These are phyloP conservation scores for Pestalotiopsis sp. DNA, from an alignment of 2,329 filamentous ascomycete species.

Conservation along the genomic window DNA sequence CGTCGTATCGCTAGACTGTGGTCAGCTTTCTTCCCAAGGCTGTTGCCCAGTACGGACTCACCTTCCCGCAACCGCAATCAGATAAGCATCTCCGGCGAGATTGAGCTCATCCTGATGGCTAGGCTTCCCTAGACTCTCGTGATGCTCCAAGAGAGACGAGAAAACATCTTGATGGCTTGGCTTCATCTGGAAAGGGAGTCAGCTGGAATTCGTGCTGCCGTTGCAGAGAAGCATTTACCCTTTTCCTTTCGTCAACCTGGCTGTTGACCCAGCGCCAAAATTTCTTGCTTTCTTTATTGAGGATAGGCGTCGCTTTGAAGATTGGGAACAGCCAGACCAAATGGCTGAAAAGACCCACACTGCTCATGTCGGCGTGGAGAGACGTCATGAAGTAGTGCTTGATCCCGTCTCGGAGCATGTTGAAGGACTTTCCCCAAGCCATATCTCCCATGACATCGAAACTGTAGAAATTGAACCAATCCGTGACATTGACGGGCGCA, in stretches of 20 bases:
- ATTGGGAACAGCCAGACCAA: conserved; percentile 24
- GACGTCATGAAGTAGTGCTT: conserved; percentile 25
- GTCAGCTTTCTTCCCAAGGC: neutral
- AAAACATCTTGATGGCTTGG: conserved; percentile 32
- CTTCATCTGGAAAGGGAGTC: conserved; percentile 10
- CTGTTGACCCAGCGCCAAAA: conserved; percentile 23
- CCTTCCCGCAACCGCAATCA: conserved; percentile 36
- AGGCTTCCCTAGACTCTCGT: conserved; percentile 19
- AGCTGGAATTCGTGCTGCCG: neutral
- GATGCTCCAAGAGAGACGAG: conserved; percentile 33
- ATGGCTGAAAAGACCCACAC: conserved; percentile 26
- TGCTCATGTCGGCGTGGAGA: conserved; percentile 25
- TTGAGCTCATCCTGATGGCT: conserved; percentile 26
- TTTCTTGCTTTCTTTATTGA: conserved; percentile 22
- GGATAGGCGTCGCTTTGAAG: conserved; percentile 22
- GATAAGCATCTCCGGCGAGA: conserved; percentile 30
- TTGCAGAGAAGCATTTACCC: neutral
- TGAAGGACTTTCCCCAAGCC: conserved; percentile 33
- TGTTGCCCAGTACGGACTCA: conserved; percentile 13
- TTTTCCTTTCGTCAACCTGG: conserved; percentile 3
- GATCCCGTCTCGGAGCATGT: conserved; percentile 26
- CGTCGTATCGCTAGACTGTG: conserved; percentile 44
- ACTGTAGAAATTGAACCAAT: conserved; percentile 33
- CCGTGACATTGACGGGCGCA: conserved; percentile 22
- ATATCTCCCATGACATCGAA: conserved; percentile 38